These are phyloP conservation scores for Phyllosticta citrichinensis DNA, from an alignment of 2,329 filamentous ascomycete genomes.

Conservation along the genomic window DNA sequence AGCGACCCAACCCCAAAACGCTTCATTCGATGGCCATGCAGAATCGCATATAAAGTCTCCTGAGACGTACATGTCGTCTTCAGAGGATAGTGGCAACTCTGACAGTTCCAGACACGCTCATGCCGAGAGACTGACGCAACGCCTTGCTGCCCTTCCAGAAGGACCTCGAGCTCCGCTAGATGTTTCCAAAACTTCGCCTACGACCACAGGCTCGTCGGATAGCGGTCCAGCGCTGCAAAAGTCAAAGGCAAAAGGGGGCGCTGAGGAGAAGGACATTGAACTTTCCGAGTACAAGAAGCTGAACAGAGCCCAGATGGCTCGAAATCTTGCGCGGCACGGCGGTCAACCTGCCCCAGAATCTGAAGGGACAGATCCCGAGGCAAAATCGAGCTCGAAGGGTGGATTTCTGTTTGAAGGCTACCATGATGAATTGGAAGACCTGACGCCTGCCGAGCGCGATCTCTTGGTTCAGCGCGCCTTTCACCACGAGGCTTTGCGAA, in stretches of 20 bases:
- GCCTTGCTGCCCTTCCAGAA: too few relatives aligned
- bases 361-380: not conserved
- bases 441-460: slow-evolving; percentile 83
- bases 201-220: not conserved
- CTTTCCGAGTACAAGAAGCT: not conserved
- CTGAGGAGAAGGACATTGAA: not conserved
- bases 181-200: not conserved
- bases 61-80: too few relatives aligned
- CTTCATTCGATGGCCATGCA: too few relatives aligned
- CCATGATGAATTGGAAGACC: slow-evolving; percentile 87
- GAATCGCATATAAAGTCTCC: too few relatives aligned
- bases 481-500: slow-evolving; percentile 77
- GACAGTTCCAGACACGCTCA: too few relatives aligned
- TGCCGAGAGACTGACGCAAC: too few relatives aligned
- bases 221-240: not conserved
- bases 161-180: not conserved
- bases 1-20: too few relatives aligned
- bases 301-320: not conserved
- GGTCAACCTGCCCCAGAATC: not conserved
- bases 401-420: slow-evolving; percentile 59
- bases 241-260: not conserved
- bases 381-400: not conserved
- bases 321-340: not conserved
- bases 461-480: slow-evolving; percentile 79
- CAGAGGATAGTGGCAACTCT: too few relatives aligned